Base-by-base conservation (phyloP, 331 rosid genomes). In the Prunus yedoensis region DNA sequence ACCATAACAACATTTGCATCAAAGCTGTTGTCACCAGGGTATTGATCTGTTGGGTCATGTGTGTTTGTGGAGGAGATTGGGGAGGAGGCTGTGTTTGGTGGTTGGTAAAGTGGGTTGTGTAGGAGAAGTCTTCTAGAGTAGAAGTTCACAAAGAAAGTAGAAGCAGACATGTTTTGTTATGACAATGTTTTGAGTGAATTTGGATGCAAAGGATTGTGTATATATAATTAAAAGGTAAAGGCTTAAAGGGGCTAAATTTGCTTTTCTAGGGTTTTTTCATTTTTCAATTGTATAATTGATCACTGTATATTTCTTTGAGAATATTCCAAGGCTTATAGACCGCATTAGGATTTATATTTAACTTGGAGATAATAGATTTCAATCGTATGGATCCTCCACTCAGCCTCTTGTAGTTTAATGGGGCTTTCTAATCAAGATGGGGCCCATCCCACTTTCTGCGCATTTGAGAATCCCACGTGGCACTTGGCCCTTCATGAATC, bases 1-100 rank as follows among this genome's bases (percentile, higher is more conserved):
- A 95, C 92, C 97, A 95, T 89, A 10, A 95, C 91, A 27, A 92
- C 96, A 28, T 95, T 95, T 0, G 97, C 86, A 64, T 95, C 96
- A 25, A 95, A 90, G 63, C 82, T 83, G 58, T 51, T 87, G 62
- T 81, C 88, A 3, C 89, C 78, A 16, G 87, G 72, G 1, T 78
- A 69, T 17, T 78, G 56, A 25, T 45, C 53, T 16, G 61, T 8
- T 21, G 86, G 11, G 69, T 63, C 30, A 14, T 84, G 72, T n/a
- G 89, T 59, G 18, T 49, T 77, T 10, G 68, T 16, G 12, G 82
- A 27, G 16, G 79, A 56, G 9, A 64, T 5, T 0, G 75, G 79
- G 8, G 78, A 62, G n/a, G 17, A 15, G 70, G 77, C 51, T 8
- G 68, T 21, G 21, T 59, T 28, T 16, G 82, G 74, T 65, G 82